Conservation (phyloP, 163 green algal species). For the Smithsoniella earleae region DNA sequence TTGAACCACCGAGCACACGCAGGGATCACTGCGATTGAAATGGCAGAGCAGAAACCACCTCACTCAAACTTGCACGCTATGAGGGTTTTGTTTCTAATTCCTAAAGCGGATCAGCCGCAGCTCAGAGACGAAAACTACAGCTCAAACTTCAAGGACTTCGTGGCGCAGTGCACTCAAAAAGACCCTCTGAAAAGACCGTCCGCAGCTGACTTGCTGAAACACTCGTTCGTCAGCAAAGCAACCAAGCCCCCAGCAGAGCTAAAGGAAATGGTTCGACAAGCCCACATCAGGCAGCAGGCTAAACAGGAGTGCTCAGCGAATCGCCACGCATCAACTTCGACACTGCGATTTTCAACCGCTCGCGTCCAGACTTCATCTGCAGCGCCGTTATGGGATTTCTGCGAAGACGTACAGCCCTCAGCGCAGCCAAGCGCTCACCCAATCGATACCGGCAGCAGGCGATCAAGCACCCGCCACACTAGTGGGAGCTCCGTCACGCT, state of each 20-base stretch:
- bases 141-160: constrained; percentile 76
- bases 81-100: constrained; percentile 89
- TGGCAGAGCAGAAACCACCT: constrained; percentile 78
- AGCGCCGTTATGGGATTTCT: not conserved
- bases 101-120: constrained; percentile 62
- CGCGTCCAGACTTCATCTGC: not conserved
- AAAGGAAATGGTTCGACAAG: not conserved
- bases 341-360: not conserved
- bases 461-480: not conserved
- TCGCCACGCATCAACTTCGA: not conserved
- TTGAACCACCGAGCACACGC: not conserved
- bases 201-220: constrained; percentile 26
- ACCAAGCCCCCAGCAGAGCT: not conserved
- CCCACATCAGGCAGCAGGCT: not conserved
- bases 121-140: constrained; percentile 67
- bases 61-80: constrained; percentile 77
- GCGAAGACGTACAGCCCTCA: not conserved
- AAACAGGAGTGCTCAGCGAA: not conserved
- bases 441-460: not conserved
- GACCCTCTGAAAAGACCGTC: constrained; percentile 30
- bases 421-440: not conserved
- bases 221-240: not conserved
- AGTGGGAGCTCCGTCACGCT: not conserved
- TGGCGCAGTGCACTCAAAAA: constrained; percentile 62
- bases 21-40: constrained; percentile 90